Evolutionary conservation across 2,329 filamentous ascomycete species (phyloP).

Genomic region (Aspergillus latus): DNA sequence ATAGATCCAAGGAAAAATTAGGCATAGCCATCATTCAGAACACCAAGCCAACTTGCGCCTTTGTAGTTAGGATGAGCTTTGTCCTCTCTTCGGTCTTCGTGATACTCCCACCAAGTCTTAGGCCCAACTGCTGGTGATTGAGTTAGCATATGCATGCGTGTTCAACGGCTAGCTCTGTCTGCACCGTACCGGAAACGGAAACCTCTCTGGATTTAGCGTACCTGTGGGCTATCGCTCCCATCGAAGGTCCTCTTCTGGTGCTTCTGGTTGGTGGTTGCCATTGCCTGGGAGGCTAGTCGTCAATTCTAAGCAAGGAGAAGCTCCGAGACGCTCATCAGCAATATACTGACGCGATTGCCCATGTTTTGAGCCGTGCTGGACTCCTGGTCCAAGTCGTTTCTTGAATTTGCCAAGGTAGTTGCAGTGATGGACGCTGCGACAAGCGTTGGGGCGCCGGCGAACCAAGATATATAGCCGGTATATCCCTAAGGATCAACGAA

Average conservation of each 20-base stretch:
- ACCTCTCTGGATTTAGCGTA: background rate
- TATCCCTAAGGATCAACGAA: no score
- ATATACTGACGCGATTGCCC: no score
- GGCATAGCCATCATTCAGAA: background rate
- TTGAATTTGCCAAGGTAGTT: no score
- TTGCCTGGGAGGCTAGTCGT: background rate
- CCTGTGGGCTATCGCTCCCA: background rate
- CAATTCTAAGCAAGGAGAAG: background rate
- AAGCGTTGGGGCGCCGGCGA: no score
- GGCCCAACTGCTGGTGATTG: background rate
- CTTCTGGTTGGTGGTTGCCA: background rate
- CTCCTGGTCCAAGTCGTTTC: no score
- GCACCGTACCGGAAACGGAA: slow-evolving; percentile 2
- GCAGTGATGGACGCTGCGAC: no score
- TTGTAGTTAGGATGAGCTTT: background rate
- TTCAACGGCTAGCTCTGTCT: background rate
- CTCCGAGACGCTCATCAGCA: no score
- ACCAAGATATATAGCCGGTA: no score
- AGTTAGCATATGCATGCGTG: slow-evolving; percentile 3
- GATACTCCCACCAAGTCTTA: background rate
- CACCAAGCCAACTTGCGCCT: background rate
- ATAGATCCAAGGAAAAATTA: background rate
- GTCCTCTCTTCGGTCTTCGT: background rate
- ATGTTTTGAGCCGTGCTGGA: no score
- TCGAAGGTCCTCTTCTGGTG: background rate